A percentile compares a stretch with the other conserved stretches of the same genome.
phyloP scores from a whole-genome alignment of 2,329 filamentous ascomycete species.

The Diaporthe sp. region DNA sequence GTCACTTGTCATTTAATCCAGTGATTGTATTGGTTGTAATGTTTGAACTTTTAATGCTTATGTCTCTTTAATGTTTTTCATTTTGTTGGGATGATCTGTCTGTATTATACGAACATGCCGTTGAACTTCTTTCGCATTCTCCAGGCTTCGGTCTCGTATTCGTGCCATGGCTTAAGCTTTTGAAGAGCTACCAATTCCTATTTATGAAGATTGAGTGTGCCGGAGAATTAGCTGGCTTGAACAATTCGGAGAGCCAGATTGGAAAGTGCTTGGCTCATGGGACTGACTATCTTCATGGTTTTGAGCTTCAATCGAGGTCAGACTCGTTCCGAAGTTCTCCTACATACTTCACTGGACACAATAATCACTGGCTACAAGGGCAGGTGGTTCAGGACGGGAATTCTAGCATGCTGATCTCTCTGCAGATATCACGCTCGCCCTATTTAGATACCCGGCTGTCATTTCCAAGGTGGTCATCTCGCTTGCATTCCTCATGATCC shows the following conservation, averaged over 20 bases:
- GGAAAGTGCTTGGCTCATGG: neutral
- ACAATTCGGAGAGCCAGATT: neutral
- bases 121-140: neutral
- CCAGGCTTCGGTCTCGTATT: neutral
- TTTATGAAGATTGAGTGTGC: neutral
- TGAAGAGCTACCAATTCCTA: neutral
- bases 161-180: neutral
- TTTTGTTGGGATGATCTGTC: neutral
- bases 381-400: neutral
- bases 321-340: neutral
- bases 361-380: neutral
- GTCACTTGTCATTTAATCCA: no score
- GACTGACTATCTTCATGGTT: neutral
- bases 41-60: neutral
- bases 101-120: neutral
- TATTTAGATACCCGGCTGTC: slow-evolving; percentile 16
- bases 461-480: slow-evolving; percentile 37
- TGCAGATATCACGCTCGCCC: slow-evolving; percentile 1
- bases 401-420: slow-evolving; percentile 16
- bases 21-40: neutral
- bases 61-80: neutral
- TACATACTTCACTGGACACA: neutral
- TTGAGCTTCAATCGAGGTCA: neutral
- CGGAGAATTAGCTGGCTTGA: neutral
- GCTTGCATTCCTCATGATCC: slow-evolving; percentile 32